Evolutionary conservation across 106 monocot genomes (phyloP).

Genomic region (Dioscorea zingiberensis): DNA sequence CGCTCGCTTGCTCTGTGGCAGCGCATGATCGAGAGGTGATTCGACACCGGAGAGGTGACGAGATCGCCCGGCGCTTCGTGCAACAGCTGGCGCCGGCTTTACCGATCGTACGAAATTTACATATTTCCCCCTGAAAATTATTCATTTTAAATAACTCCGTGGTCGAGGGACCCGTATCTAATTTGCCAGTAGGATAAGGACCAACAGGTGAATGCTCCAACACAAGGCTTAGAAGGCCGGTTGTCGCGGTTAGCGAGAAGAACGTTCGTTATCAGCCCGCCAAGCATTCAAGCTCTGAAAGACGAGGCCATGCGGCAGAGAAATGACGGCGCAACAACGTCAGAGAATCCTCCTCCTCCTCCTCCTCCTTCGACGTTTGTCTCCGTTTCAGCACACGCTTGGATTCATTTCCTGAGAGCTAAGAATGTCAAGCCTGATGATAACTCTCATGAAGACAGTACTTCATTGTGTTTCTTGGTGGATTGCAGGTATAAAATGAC

Average conservation of each 20-base stretch:
- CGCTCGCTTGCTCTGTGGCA: background rate
- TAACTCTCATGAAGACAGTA: background rate
- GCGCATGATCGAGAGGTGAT: slow-evolving; percentile 23
- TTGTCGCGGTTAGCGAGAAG: slow-evolving; percentile 1
- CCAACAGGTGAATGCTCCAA: background rate
- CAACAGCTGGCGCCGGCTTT: slow-evolving; percentile 11
- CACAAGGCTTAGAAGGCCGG: slow-evolving; percentile 5
- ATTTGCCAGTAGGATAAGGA: background rate
- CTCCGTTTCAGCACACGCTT: slow-evolving; percentile 17
- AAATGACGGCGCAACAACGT: no score
- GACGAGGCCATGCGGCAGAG: background rate
- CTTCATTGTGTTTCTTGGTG: slow-evolving; percentile 11
- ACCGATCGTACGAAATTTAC: slow-evolving; percentile 7
- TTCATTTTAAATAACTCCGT: background rate
- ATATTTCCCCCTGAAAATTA: no score
- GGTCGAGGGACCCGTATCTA: background rate
- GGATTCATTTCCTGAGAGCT: slow-evolving; percentile 14
- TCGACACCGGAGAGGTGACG: slow-evolving; percentile 10
- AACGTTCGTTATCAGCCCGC: slow-evolving; percentile 18
- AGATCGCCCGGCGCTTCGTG: slow-evolving; percentile 9
- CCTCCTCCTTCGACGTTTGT: slow-evolving; percentile 27
- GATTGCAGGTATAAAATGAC: slow-evolving; percentile 10
- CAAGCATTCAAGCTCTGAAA: slow-evolving; percentile 14
- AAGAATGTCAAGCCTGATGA: slow-evolving; percentile 4
- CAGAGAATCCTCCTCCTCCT: background rate